A percentile compares a stretch with the other conserved stretches of the same genome.
Evolutionary conservation across 441 rosid genomes (phyloP).

Genomic region (Corymbia citriodora): DNA sequence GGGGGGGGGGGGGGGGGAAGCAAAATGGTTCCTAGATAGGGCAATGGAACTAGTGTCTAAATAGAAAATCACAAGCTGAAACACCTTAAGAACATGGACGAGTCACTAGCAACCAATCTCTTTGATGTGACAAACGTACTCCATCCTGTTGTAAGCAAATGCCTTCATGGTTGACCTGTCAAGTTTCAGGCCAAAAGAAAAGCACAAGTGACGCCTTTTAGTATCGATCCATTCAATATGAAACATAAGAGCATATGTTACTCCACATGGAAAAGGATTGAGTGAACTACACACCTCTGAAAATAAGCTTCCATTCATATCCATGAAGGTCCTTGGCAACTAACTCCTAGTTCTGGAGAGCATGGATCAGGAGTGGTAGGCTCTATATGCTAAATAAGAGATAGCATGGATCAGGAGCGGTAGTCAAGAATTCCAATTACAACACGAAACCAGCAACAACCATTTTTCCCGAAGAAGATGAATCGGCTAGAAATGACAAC

Average conservation of each 20-base stretch:
- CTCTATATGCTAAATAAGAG: conserved; percentile 50
- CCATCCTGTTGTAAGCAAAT: conserved; percentile 71
- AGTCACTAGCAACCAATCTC: conserved; percentile 60
- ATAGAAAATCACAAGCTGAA: neutral
- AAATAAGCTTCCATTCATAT: conserved; percentile 16
- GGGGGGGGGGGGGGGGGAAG: too few species aligned
- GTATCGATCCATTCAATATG: neutral
- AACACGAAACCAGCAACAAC: too few species aligned
- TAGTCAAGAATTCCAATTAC: too few species aligned
- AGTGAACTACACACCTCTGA: conserved; percentile 1
- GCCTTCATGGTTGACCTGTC: conserved; percentile 74
- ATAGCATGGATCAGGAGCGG: neutral
- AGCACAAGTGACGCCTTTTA: neutral
- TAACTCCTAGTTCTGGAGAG: conserved; percentile 9
- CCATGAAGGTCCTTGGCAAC: conserved; percentile 13
- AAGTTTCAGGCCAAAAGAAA: neutral
- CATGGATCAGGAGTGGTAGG: conserved; percentile 36
- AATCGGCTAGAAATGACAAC: too few species aligned
- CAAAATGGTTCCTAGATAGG: neutral
- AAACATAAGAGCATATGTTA: neutral
- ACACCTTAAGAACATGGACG: conserved; percentile 59
- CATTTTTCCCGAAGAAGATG: too few species aligned
- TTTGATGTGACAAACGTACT: conserved; percentile 67
- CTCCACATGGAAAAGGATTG: neutral
- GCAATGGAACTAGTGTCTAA: neutral